These are phyloP conservation scores for Colletotrichum sp. DNA, from an alignment of 2,329 filamentous ascomycete genomes.

Conservation along the genomic window DNA sequence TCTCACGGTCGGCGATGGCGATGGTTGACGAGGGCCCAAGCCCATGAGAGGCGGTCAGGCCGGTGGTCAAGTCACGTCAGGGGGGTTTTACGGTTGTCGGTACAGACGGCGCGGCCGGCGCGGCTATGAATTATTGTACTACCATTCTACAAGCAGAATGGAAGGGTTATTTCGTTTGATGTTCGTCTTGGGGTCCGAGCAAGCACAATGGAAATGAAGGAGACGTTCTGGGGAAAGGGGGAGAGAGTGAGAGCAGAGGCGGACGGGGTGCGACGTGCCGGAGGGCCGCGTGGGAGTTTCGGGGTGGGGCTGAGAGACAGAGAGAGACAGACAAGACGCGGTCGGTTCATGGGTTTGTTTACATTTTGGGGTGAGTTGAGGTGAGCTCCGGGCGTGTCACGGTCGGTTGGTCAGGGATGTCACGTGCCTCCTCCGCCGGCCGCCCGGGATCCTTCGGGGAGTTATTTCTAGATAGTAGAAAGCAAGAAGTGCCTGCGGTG, in stretches of 20 bases:
- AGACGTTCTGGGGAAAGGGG: not conserved
- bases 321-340: conserved; percentile 3
- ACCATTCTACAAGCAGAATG: no score
- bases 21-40: not conserved
- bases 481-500: not conserved
- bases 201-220: not conserved
- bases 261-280: not conserved
- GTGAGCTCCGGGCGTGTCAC: not conserved
- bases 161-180: not conserved
- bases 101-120: not conserved
- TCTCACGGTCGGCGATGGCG: not conserved
- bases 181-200: not conserved
- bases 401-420: not conserved
- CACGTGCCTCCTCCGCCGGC: not conserved
- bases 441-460: not conserved
- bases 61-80: not conserved
- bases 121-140: not conserved
- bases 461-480: not conserved
- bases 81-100: not conserved
- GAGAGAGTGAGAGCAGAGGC: not conserved
- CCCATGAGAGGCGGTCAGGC: not conserved
- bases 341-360: not conserved
- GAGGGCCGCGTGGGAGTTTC: not conserved
- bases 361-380: not conserved
- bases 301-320: conserved; percentile 23